Evolutionary conservation across 768 basidiomycete species (phyloP).

Genomic region (Agaricus sinodeliciosus): DNA sequence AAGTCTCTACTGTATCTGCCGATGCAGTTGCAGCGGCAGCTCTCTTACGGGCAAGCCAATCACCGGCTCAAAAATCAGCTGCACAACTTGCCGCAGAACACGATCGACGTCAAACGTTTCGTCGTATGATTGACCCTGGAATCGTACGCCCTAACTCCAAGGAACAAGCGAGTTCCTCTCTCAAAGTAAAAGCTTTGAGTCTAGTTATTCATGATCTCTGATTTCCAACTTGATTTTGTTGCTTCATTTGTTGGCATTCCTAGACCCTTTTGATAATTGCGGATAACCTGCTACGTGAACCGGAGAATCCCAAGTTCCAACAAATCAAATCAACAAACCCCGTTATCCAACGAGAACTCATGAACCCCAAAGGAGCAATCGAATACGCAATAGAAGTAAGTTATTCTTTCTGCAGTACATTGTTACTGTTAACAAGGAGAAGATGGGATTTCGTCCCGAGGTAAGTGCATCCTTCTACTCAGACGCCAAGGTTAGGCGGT

Average conservation of each 20-base stretch:
- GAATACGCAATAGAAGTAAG: conserved; percentile 78
- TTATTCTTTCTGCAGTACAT: conserved; percentile 14
- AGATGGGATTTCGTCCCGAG: conserved; percentile 74
- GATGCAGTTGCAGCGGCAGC: conserved; percentile 38
- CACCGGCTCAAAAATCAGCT: conserved; percentile 26
- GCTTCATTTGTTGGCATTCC: conserved; percentile 14
- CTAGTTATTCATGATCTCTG: conserved; percentile 11
- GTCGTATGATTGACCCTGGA: conserved; percentile 73
- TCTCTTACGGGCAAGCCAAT: conserved; percentile 32
- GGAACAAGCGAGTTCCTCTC: conserved; percentile 49
- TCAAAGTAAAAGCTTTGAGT: conserved; percentile 46
- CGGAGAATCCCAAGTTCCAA: conserved; percentile 64
- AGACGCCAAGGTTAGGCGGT: not conserved
- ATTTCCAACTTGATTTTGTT: conserved; percentile 4
- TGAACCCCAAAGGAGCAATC: conserved; percentile 68
- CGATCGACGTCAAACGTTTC: conserved; percentile 64
- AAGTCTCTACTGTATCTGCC: conserved; percentile 17
- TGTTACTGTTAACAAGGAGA: conserved; percentile 10
- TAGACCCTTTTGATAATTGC: conserved; percentile 64
- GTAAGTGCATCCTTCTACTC: conserved; percentile 25
- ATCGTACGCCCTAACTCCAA: conserved; percentile 67
- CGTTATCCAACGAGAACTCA: conserved; percentile 55
- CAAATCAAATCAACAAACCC: conserved; percentile 73
- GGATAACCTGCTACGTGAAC: conserved; percentile 69
- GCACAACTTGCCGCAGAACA: conserved; percentile 44